Evolutionary conservation across 345 rosid species (phyloP).

Genomic region (Aegle marmelos): DNA sequence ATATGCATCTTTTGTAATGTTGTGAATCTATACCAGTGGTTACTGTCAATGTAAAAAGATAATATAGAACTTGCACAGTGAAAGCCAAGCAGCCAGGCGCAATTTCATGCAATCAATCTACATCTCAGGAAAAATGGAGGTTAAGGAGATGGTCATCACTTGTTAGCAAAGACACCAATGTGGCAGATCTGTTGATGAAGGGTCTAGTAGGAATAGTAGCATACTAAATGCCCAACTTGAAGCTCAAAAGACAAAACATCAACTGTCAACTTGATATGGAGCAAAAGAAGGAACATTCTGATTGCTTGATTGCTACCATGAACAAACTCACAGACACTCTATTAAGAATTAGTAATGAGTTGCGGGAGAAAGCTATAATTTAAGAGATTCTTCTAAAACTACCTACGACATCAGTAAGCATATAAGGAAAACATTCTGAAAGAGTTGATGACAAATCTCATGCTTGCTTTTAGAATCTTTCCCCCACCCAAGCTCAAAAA

Average conservation of each 20-base stretch:
- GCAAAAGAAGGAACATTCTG: constrained; percentile 36
- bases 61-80: neutral
- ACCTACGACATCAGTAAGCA: neutral
- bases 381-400: constrained; percentile 1
- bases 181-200: constrained; percentile 20
- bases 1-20: too few relatives aligned
- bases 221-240: constrained; percentile 38
- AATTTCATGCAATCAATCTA: constrained; percentile 18
- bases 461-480: neutral
- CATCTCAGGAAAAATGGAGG: constrained; percentile 24
- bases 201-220: constrained; percentile 32
- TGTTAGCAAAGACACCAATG: constrained; percentile 19
- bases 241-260: constrained; percentile 41
- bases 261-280: constrained; percentile 38
- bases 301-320: constrained; percentile 30
- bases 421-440: neutral
- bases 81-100: constrained; percentile 10
- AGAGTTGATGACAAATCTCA: neutral
- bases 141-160: constrained; percentile 24
- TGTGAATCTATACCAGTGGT: too few relatives aligned
- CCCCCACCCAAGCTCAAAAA: neutral
- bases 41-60: too few relatives aligned
- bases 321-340: constrained; percentile 38
- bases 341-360: constrained; percentile 37
- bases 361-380: constrained; percentile 11